A percentile compares a stretch with the other conserved stretches of the same genome.
Conservation (phyloP, 1,139 yeast genomes). For the Casaregolazyma lundiana region DNA sequence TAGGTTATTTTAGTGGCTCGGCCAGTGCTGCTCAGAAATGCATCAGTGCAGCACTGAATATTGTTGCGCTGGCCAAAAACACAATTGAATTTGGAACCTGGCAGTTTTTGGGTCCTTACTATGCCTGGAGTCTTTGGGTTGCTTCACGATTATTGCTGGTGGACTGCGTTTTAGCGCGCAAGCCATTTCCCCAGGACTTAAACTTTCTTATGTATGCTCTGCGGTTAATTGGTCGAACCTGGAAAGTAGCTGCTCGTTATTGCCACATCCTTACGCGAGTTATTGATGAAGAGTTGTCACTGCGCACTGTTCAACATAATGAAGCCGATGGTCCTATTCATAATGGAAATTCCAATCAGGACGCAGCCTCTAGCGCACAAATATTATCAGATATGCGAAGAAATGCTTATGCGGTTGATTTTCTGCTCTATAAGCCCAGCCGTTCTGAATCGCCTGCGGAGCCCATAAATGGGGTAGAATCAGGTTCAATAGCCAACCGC, state of each 20-base stretch:
- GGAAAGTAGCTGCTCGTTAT: constrained; percentile 34
- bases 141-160: constrained; percentile 35
- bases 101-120: constrained; percentile 34
- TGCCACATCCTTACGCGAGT: constrained; percentile 30
- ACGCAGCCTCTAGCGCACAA: constrained; percentile 15
- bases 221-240: constrained; percentile 27
- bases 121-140: constrained; percentile 37
- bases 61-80: constrained; percentile 24
- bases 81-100: constrained; percentile 23
- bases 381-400: constrained; percentile 24
- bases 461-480: no score
- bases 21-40: constrained; percentile 31
- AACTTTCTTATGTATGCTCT: constrained; percentile 26
- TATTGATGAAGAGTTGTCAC: constrained; percentile 29
- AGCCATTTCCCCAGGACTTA: constrained; percentile 25
- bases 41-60: constrained; percentile 25
- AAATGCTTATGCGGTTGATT: constrained; percentile 24
- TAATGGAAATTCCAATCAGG: constrained; percentile 4
- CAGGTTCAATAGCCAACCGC: no score
- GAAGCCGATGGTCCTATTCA: constrained; percentile 3
- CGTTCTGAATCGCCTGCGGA: no score
- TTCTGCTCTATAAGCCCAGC: no score
- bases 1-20: constrained; percentile 29
- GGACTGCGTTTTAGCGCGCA: constrained; percentile 30
- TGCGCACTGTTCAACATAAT: constrained; percentile 26